Evolutionary conservation across 2,329 filamentous ascomycete species (phyloP), one percentile per base, ranked within the genome.

Genomic region (Bipolaris zeicola): DNA sequence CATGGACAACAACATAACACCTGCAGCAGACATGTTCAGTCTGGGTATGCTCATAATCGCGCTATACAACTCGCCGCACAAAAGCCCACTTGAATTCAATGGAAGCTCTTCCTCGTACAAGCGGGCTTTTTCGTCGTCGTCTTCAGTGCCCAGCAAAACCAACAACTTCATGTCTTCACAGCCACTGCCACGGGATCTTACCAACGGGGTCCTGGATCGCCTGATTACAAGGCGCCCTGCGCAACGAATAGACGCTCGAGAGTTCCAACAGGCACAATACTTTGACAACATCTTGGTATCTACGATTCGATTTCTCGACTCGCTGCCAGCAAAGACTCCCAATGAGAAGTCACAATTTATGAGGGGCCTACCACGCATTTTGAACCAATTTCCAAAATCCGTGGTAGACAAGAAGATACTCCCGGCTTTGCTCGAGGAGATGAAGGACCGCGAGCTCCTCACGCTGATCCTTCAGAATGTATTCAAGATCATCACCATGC

Each of bases 281-380:
- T 99, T 99, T 73, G 92, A 99, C 77, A 99, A 98, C 69, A 91
- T 98, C 43, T 82, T 99, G 4, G 92, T 99, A 20, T 96, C 93
- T 0, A 97, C 95, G 0, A 96, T 99, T 60, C 90, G 95, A 11
- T 99, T 99, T 71, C 81, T 99, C 24, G 95, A 99, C 67, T 85
- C 88, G 0, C 86, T 99, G 57, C 94, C 95, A 0, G 91, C 91
- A 33, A 99, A 99, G 79, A 96, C 92, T 1, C 84, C 91, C 0
- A 90, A 87, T 60, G 95, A 99, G 71, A 99, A 99, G 74, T 84
- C 89, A 6, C 89, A 92, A 55, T 99, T 99, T 73, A 86, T 99
- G 84, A 87, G 92, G 52, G 95, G 95, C 0, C 80, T 99, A 8
- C 88, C 89, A 64, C 89, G 92, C 50, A 92, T 99, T 10, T 78